phyloP scores from a whole-genome alignment of 805 yeast species.

The Zygoascus tannicola region DNA sequence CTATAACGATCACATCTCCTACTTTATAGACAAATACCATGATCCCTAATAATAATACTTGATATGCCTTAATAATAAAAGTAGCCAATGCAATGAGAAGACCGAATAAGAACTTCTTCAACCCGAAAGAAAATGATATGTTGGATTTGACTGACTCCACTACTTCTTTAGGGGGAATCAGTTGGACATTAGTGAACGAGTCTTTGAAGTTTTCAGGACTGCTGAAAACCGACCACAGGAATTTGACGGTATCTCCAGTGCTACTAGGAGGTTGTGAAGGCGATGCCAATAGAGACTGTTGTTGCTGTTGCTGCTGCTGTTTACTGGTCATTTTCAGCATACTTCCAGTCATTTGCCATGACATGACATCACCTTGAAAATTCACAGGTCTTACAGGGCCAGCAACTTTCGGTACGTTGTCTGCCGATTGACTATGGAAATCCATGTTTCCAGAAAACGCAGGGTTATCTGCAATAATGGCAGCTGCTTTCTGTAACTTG shows the following conservation, averaged over 20 bases:
- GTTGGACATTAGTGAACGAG: neutral
- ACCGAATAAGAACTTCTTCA: slow-evolving; percentile 3
- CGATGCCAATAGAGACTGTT: neutral
- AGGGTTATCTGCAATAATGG: neutral
- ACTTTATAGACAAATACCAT: slow-evolving; percentile 16
- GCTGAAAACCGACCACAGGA: slow-evolving; percentile 17
- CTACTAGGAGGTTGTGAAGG: neutral
- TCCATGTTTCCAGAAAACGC: neutral
- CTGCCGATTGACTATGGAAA: neutral
- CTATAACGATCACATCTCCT: slow-evolving; percentile 14
- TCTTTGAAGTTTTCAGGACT: slow-evolving; percentile 15
- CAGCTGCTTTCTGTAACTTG: slow-evolving; percentile 6
- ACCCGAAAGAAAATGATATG: neutral
- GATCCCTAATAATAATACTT: slow-evolving; percentile 12
- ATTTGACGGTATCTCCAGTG: slow-evolving; percentile 8
- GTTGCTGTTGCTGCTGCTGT: neutral
- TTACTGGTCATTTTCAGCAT: slow-evolving; percentile 9
- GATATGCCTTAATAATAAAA: slow-evolving; percentile 12
- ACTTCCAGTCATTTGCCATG: slow-evolving; percentile 21
- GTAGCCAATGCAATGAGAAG: slow-evolving; percentile 12
- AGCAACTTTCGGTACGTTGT: neutral
- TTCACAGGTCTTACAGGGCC: slow-evolving; percentile 19
- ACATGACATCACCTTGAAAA: slow-evolving; percentile 16
- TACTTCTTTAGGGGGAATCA: slow-evolving; percentile 17
- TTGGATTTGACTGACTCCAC: slow-evolving; percentile 7